Percentiles rank a stretch among this genome's conserved stretches.
phyloP scores from a whole-genome alignment of 768 basidiomycete genomes.

The Mycena haematopus region DNA sequence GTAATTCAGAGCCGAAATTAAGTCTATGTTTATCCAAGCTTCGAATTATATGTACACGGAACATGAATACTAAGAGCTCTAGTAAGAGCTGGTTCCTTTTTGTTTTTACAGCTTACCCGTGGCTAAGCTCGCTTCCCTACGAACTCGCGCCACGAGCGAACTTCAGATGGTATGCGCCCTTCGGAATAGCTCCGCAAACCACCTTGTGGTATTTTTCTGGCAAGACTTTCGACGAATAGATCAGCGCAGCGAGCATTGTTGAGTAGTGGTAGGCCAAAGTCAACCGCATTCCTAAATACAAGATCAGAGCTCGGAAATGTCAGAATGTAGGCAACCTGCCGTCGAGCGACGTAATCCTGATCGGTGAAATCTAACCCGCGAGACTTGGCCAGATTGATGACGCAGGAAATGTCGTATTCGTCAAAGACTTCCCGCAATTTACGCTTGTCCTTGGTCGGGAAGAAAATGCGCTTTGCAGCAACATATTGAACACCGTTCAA shows the following conservation, averaged over 20 bases:
- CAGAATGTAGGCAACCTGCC: conserved; percentile 50
- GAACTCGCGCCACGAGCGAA: conserved; percentile 91
- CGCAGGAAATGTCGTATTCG: conserved; percentile 92
- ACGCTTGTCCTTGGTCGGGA: conserved; percentile 96
- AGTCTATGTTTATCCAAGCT: conserved; percentile 4
- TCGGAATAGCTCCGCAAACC: conserved; percentile 82
- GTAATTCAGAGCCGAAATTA: neutral
- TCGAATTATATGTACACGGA: conserved; percentile 26
- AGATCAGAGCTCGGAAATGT: conserved; percentile 10
- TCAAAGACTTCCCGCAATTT: conserved; percentile 93
- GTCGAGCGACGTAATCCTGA: conserved; percentile 95
- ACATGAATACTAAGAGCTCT: conserved; percentile 6
- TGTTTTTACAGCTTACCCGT: conserved; percentile 15
- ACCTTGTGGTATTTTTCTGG: conserved; percentile 81
- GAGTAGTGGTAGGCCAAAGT: conserved; percentile 91
- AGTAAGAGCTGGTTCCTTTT: conserved; percentile 35
- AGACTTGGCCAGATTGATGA: conserved; percentile 88
- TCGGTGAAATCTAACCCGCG: conserved; percentile 81
- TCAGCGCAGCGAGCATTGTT: conserved; percentile 90
- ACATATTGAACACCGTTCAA: conserved; percentile 83
- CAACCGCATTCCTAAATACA: conserved; percentile 80
- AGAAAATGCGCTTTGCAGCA: conserved; percentile 86
- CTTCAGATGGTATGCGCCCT: conserved; percentile 89
- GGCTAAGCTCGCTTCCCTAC: conserved; percentile 71
- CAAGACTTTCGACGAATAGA: conserved; percentile 90